Evolutionary conservation across 352 stramenopile genomes (phyloP).

Genomic region (Globisporangium megalacanthum): DNA sequence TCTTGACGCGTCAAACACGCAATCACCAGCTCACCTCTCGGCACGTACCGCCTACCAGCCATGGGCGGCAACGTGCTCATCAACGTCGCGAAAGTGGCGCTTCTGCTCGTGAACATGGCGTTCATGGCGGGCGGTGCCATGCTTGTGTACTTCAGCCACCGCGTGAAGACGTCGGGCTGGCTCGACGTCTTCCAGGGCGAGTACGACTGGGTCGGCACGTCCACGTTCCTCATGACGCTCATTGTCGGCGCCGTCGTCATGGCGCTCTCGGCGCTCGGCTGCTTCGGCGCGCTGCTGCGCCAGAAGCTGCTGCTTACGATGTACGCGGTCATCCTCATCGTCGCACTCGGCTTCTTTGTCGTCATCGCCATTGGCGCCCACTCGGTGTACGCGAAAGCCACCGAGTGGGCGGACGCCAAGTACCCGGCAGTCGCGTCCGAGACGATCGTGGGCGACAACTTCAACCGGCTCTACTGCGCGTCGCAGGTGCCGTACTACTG

Average conservation of each 20-base stretch:
- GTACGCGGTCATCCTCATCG: conserved; percentile 60
- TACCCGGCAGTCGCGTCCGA: conserved; percentile 48
- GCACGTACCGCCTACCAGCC: background rate
- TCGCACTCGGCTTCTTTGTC: conserved; percentile 57
- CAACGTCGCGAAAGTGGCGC: conserved; percentile 71
- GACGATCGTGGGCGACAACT: conserved; percentile 54
- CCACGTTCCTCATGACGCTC: conserved; percentile 65
- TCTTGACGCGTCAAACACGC: background rate
- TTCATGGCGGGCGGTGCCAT: conserved; percentile 75
- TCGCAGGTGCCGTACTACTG: conserved; percentile 81
- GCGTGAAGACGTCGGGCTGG: conserved; percentile 62
- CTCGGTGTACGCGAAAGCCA: conserved; percentile 48
- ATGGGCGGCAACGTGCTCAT: conserved; percentile 38
- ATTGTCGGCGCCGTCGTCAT: conserved; percentile 65
- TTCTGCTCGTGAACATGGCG: conserved; percentile 81
- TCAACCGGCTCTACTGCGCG: conserved; percentile 80
- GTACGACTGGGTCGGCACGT: conserved; percentile 58
- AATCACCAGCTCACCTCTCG: background rate
- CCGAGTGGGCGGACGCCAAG: conserved; percentile 28
- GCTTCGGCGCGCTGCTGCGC: conserved; percentile 61
- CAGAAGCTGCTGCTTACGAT: conserved; percentile 65
- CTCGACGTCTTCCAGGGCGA: conserved; percentile 64
- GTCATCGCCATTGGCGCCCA: conserved; percentile 54
- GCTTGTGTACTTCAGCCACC: conserved; percentile 78
- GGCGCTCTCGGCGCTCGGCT: conserved; percentile 53